Evolutionary conservation across 2,329 filamentous ascomycete species (phyloP).

Genomic region (Epichloe glyceriae): DNA sequence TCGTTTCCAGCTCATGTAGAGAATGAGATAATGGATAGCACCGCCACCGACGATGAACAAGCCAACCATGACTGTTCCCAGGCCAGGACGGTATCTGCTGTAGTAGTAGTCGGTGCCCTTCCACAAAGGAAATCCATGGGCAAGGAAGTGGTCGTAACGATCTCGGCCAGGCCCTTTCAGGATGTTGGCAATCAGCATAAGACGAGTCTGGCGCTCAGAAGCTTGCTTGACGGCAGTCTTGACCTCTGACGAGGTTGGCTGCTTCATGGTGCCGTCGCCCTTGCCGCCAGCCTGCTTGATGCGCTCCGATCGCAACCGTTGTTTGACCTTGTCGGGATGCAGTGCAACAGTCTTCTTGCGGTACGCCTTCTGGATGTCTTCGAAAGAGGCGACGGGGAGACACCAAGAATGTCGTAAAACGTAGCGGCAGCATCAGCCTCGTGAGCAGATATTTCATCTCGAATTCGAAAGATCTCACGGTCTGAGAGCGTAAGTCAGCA

Average conservation of each 20-base stretch:
- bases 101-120: constrained; percentile 99
- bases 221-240: constrained; percentile 69
- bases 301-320: constrained; percentile 62
- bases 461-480: constrained; percentile 93
- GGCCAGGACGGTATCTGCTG: constrained; percentile 76
- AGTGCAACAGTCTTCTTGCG: constrained; percentile 71
- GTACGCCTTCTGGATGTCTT: constrained; percentile 90
- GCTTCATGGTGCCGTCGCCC: constrained; percentile 49
- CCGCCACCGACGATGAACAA: constrained; percentile 75
- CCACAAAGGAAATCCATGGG: constrained; percentile 90
- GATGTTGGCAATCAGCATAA: constrained; percentile 76
- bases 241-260: constrained; percentile 62
- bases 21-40: constrained; percentile 70
- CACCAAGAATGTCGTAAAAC: constrained; percentile 89
- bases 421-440: constrained; percentile 63
- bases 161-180: constrained; percentile 68
- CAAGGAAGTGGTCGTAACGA: constrained; percentile 88
- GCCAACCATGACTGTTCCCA: constrained; percentile 72
- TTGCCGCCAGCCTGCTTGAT: constrained; percentile 36
- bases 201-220: constrained; percentile 67
- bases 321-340: constrained; percentile 93
- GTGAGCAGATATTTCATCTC: constrained; percentile 73
- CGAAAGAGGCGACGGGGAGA: constrained; percentile 60
- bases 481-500: constrained; percentile 39
- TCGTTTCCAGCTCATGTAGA: constrained; percentile 78